Base-by-base conservation (phyloP, 768 basidiomycete genomes). In the Boletus reticuloceps region DNA sequence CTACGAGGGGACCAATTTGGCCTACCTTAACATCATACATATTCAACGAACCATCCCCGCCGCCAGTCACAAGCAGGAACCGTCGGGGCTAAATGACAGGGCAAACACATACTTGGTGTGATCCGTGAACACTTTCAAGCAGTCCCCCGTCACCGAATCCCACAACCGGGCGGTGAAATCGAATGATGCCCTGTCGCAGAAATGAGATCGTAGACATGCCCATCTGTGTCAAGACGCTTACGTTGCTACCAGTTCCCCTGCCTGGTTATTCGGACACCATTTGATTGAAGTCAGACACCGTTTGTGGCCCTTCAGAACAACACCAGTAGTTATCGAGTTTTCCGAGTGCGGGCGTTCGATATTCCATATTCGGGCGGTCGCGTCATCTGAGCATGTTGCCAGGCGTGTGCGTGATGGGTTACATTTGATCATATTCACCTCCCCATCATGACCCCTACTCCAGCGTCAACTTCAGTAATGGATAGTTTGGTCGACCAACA, bases 341-440 rank as follows among this genome's bases (percentile, higher is more conserved):
- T 64, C 70, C 39, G 60, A 46, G 55, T 68, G 67, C 20, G 82
- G 60, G 47, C 77, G 76, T 50, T 81, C 81, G 47, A 89, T 72
- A 51, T 81, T 78, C 90, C 90, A 94, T 61, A 93, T 79, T 37
- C 87, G 83, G 19, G 88, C 85, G 0, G 89, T 90, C 58, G 75
- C 74, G 59, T 94, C 91, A 63, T 94, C 91, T 1, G 91, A 90
- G 67, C 89, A 91, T 6, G 89, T 88, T 13, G 89, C 89, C 42
- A 94, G 65, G 40, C 81, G 79, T 31, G 86, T 89, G 37, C 80
- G 74, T n/a, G 79, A 73, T 16, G 81, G 74, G 56, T 88, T 91
- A 59, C 80, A 82, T 66, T 83, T 85, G 47, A 93, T 79, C 67
- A 89, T 85, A 63, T 90, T 93, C 58, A 94, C 79, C 67, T 94